phyloP scores from a whole-genome alignment of 2,329 filamentous ascomycete genomes.

The Leptosphaerulina australis region DNA sequence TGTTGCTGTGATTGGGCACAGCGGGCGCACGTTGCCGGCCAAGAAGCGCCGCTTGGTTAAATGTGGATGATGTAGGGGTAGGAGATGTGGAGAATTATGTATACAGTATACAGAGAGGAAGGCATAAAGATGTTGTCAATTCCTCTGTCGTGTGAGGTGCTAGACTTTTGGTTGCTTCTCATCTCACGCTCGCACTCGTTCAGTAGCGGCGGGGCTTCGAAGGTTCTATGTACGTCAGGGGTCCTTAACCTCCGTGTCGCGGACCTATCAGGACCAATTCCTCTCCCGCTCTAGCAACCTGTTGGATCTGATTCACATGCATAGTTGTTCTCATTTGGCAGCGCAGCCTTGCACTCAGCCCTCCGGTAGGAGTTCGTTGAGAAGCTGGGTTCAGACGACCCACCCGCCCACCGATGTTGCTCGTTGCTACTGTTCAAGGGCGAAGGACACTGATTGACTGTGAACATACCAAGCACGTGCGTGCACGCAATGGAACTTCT shows the following conservation, averaged over 20 bases:
- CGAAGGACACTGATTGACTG: no score
- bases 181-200: constrained; percentile 7
- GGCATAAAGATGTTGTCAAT: neutral
- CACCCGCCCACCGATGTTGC: neutral
- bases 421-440: neutral
- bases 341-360: constrained; percentile 12
- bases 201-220: constrained; percentile 16
- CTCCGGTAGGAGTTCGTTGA: constrained; percentile 5
- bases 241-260: constrained; percentile 2
- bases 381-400: constrained; percentile 1
- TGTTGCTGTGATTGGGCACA: constrained; percentile 30
- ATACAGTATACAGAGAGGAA: neutral
- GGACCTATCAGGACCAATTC: constrained; percentile 7
- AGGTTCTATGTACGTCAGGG: neutral
- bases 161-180: constrained; percentile 7
- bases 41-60: constrained; percentile 16
- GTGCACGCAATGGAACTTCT: neutral
- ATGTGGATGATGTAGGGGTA: constrained; percentile 9
- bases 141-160: constrained; percentile 2
- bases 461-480: constrained; percentile 5
- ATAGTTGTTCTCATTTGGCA: constrained; percentile 3
- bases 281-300: constrained; percentile 6
- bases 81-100: constrained; percentile 2
- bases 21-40: constrained; percentile 18
- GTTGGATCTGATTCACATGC: constrained; percentile 9